These are phyloP conservation scores for Tremella fuciformis DNA, from an alignment of 768 basidiomycete species.

Conservation along the genomic window DNA sequence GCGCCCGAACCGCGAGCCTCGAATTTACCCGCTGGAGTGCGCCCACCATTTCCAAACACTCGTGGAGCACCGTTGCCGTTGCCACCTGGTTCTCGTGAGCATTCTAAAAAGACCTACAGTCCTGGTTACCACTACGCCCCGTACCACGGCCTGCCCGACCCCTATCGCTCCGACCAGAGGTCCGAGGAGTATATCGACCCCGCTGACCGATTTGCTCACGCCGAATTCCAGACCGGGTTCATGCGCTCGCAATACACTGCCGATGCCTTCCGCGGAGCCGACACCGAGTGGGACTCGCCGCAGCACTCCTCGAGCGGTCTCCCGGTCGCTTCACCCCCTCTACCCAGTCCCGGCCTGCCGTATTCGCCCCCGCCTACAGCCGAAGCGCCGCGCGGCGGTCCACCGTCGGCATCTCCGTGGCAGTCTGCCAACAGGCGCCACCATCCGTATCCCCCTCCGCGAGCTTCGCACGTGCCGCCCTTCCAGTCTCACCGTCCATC, in stretches of 20 bases:
- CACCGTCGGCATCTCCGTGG: no score
- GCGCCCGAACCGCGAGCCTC: neutral
- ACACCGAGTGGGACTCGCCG: neutral
- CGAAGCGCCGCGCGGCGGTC: neutral
- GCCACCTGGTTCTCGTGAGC: no score
- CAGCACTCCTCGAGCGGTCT: neutral
- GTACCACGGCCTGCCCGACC: neutral
- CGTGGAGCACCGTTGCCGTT: neutral
- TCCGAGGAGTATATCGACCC: slow-evolving; percentile 3
- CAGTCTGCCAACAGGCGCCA: no score
- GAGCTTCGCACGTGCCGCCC: no score
- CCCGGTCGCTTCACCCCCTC: neutral
- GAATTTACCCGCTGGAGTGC: neutral
- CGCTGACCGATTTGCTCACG: slow-evolving; percentile 3
- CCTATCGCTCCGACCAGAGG: neutral
- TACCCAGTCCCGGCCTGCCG: neutral
- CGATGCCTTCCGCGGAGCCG: neutral
- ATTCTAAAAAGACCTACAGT: no score
- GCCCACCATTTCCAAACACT: neutral
- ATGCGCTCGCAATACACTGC: neutral
- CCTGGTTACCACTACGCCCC: no score
- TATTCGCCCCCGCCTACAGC: neutral
- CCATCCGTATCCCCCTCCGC: no score
- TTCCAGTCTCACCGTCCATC: no score
- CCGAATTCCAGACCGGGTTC: neutral